Evolutionary conservation across 495 filamentous ascomycete species (phyloP).

Genomic region (Penicillium alfredii): DNA sequence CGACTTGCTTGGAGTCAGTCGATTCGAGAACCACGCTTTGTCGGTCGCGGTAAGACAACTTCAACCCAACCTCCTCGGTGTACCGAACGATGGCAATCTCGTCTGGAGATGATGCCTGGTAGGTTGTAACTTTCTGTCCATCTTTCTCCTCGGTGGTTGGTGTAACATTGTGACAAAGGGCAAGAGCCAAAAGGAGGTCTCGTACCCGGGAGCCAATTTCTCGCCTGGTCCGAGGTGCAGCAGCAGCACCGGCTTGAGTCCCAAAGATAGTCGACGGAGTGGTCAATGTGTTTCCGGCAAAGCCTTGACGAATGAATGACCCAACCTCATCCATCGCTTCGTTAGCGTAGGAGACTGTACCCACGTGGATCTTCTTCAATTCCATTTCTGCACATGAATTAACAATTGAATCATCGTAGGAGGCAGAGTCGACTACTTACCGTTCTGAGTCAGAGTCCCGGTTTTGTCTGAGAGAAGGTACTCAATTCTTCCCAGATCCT

Average conservation of each 20-base stretch:
- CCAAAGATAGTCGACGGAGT: slow-evolving; percentile 68
- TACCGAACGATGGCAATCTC: slow-evolving; percentile 97
- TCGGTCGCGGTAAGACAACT: slow-evolving; percentile 78
- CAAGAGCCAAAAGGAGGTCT: slow-evolving; percentile 84
- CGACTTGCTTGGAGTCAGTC: slow-evolving; percentile 64
- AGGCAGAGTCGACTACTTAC: slow-evolving; percentile 22
- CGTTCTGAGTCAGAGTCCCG: slow-evolving; percentile 92
- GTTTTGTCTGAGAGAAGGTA: slow-evolving; percentile 98
- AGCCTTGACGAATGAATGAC: slow-evolving; percentile 77
- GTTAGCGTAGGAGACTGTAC: slow-evolving; percentile 94
- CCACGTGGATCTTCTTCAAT: slow-evolving; percentile 96
- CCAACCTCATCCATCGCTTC: slow-evolving; percentile 97
- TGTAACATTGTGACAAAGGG: slow-evolving; percentile 96
- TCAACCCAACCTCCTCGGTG: slow-evolving; percentile 88
- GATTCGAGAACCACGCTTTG: slow-evolving; percentile 76
- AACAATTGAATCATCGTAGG: slow-evolving; percentile 5
- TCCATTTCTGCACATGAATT: slow-evolving; percentile 68
- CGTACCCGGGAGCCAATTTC: slow-evolving; percentile 91
- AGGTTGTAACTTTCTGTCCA: slow-evolving; percentile 70
- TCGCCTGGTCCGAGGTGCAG: slow-evolving; percentile 72
- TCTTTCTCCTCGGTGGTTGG: slow-evolving; percentile 80
- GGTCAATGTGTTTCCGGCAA: slow-evolving; percentile 55
- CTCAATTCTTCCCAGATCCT: slow-evolving; percentile 92
- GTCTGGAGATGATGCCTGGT: slow-evolving; percentile 95
- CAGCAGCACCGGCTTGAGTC: slow-evolving; percentile 49